A percentile compares a stretch with the other conserved stretches of the same genome.
Conservation (phyloP, 73 alveolate species). For the Paramecium sonneborni region DNA sequence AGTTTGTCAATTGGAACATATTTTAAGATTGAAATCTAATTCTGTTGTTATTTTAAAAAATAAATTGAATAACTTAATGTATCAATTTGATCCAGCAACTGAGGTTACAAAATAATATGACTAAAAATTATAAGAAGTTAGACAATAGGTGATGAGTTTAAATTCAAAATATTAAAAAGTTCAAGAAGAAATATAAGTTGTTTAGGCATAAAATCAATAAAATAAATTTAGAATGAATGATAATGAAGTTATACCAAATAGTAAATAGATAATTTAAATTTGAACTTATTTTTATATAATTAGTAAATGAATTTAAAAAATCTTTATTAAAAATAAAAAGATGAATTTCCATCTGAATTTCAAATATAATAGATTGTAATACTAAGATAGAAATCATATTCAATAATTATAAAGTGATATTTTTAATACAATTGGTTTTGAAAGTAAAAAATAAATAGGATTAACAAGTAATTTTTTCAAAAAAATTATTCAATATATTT, state of each 20-base stretch:
- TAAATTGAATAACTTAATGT: background rate
- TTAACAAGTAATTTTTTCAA: too few species aligned
- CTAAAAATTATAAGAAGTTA: background rate
- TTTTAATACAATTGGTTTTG: too few species aligned
- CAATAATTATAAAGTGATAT: too few species aligned
- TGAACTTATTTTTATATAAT: background rate
- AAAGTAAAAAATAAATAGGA: too few species aligned
- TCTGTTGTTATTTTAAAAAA: background rate
- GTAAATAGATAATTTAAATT: background rate
- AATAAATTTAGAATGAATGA: background rate
- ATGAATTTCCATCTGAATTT: too few species aligned
- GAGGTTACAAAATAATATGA: background rate
- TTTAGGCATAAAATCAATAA: background rate
- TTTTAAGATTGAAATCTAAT: background rate
- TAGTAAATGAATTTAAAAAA: background rate
- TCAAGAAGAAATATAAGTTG: background rate
- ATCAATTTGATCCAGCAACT: conserved; percentile 4
- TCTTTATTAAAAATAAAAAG: background rate
- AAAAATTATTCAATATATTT: too few species aligned
- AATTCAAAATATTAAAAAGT: background rate
- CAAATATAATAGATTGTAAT: too few species aligned
- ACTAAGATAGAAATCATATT: too few species aligned
- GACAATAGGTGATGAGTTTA: background rate
- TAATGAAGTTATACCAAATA: background rate
- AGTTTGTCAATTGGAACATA: background rate